Percentiles rank a stretch among this genome's conserved stretches.
Conservation (phyloP, 139 green algal species). For the Coelastrella sp. region DNA sequence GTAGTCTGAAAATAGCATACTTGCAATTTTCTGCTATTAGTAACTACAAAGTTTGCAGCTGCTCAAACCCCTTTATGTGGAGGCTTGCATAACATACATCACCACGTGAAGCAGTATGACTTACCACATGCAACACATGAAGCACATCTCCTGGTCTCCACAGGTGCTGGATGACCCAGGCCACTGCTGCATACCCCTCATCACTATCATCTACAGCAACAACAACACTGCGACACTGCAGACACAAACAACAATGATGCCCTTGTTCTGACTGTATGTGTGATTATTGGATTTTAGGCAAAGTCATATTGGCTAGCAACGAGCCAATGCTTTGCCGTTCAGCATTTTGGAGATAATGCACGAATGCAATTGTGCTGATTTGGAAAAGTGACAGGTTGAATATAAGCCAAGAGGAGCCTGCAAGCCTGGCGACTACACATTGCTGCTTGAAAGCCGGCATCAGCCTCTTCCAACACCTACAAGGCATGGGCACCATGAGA, state of each 20-base stretch:
- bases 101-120: background rate
- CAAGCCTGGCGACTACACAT: too few relatives aligned
- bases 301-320: background rate
- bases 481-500: too few relatives aligned
- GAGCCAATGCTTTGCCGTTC: background rate
- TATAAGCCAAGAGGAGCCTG: too few relatives aligned
- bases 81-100: background rate
- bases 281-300: background rate
- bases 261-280: background rate
- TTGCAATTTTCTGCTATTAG: too few relatives aligned
- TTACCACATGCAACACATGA: slow-evolving; percentile 22
- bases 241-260: background rate
- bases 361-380: too few relatives aligned
- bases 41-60: background rate
- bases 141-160: slow-evolving; percentile 33
- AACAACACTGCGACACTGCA: background rate
- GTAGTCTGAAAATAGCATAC: too few relatives aligned
- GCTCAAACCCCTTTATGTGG: background rate
- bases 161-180: slow-evolving; percentile 35
- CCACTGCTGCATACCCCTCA: background rate
- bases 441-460: too few relatives aligned
- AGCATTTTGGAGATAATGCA: background rate
- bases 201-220: slow-evolving; percentile 42
- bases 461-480: too few relatives aligned
- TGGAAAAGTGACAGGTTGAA: too few relatives aligned